Evolutionary conservation across 2,329 filamentous ascomycete genomes (phyloP), one percentile per base, ranked within the genome.

Genomic region (Paraconiothyrium brasiliense): DNA sequence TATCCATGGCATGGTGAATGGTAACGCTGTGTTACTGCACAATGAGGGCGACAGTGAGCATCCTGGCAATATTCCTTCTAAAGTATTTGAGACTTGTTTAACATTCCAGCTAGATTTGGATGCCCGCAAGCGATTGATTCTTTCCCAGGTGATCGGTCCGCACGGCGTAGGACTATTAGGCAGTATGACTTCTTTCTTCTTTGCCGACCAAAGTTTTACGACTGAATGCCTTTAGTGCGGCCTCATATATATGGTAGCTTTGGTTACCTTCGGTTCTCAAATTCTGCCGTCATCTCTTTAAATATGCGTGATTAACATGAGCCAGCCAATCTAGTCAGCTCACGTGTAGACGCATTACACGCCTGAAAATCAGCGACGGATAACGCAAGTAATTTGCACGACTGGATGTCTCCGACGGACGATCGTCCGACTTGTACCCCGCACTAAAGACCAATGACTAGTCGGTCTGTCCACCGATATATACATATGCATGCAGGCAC

Each of bases 1-100:
- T 48, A 58, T 70, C n/a, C 60, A 68, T 46, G 64, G 64, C 2
- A 62, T 67, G 57, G 68, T 70, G 67, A 60, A 70, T 41, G 66
- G 64, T 0, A 60, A 67, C 24, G 65, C 67, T 1, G 64, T 69
- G 57, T 35, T 55, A 10, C 59, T 55, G 34, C 64, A 67, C 57
- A 65, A 64, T 39, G 54, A 67, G 27, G 58, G 65, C 1, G 54
- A 54, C 9, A 46, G 32, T 3, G n/a, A 61, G 14, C 46, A 54
- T 8, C 35, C 27, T 1, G 24, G 37, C 11, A 13, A 30, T 16
- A 61, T 64, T 47, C 61, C 58, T 32, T 59, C 63, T 1, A 57
- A 32, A 32, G 58, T 66, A 1, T 68, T 68, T 58, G 66, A 68
- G 49, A 65, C n/a, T 41, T 7, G 37, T n/a, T 41, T 13, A 41